Percentiles rank a stretch among this genome's conserved stretches.
Evolutionary conservation across 83 land plant species (phyloP).

Genomic region (Picea mariana): DNA sequence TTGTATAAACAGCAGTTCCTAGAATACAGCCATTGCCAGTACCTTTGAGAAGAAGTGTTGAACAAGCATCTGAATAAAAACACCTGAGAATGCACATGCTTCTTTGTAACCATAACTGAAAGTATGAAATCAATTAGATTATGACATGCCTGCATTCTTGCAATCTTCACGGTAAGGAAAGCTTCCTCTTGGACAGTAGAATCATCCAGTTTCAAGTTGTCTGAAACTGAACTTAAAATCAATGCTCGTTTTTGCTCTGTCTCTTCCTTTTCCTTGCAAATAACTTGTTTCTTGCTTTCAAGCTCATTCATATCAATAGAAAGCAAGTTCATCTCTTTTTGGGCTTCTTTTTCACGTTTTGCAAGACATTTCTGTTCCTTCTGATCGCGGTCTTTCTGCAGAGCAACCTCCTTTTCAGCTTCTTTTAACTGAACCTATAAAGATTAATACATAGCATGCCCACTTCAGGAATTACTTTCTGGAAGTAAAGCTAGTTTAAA

Average conservation of each 20-base stretch:
- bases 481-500: neutral
- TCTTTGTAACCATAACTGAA: too few relatives aligned
- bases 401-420: slow-evolving; percentile 7
- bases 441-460: neutral
- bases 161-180: neutral
- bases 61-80: too few relatives aligned
- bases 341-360: neutral
- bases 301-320: neutral
- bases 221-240: neutral
- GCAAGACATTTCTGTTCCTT: slow-evolving; percentile 2
- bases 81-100: too few relatives aligned
- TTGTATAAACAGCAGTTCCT: too few relatives aligned
- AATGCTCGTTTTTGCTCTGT: neutral
- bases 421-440: slow-evolving; percentile 15
- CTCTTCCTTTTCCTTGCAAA: slow-evolving; percentile 16
- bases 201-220: neutral
- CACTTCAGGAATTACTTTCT: neutral
- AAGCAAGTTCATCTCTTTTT: neutral
- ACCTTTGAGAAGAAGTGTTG: too few relatives aligned
- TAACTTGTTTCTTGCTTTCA: neutral
- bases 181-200: slow-evolving; percentile 7
- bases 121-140: neutral
- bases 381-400: neutral
- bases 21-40: too few relatives aligned
- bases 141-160: slow-evolving; percentile 11